phyloP scores from a whole-genome alignment of 768 basidiomycete genomes.

The Russula brevipes region DNA sequence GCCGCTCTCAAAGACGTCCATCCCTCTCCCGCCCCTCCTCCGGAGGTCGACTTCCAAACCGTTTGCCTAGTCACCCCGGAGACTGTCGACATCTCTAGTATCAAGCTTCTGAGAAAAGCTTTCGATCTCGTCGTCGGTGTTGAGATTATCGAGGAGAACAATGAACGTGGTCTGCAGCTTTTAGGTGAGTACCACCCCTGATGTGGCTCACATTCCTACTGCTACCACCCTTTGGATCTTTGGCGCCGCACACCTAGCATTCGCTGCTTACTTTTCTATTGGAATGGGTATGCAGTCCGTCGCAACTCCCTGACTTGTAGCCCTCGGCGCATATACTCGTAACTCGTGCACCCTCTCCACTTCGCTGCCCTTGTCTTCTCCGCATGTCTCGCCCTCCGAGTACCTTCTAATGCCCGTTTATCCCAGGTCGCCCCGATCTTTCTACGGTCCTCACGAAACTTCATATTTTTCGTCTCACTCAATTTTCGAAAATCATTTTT shows the following conservation, averaged over 20 bases:
- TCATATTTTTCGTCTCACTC: slow-evolving; percentile 88
- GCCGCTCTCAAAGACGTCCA: slow-evolving; percentile 83
- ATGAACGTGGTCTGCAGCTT: slow-evolving; percentile 61
- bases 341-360: background rate
- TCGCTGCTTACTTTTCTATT: background rate
- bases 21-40: slow-evolving; percentile 48
- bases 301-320: background rate
- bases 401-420: background rate
- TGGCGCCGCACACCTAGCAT: background rate
- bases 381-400: background rate
- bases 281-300: background rate
- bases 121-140: slow-evolving; percentile 90
- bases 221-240: background rate
- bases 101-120: slow-evolving; percentile 71
- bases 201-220: background rate
- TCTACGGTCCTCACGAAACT: slow-evolving; percentile 92
- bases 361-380: background rate
- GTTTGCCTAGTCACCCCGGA: slow-evolving; percentile 94
- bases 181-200: slow-evolving; percentile 59
- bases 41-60: slow-evolving; percentile 67
- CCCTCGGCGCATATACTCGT: background rate
- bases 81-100: slow-evolving; percentile 76
- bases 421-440: slow-evolving; percentile 87
- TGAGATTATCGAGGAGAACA: slow-evolving; percentile 73
- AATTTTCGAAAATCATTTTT: slow-evolving; percentile 82